Evolutionary conservation across 441 rosid genomes (phyloP), one percentile per base, ranked within the genome.

Genomic region (Brassica hybrid): DNA sequence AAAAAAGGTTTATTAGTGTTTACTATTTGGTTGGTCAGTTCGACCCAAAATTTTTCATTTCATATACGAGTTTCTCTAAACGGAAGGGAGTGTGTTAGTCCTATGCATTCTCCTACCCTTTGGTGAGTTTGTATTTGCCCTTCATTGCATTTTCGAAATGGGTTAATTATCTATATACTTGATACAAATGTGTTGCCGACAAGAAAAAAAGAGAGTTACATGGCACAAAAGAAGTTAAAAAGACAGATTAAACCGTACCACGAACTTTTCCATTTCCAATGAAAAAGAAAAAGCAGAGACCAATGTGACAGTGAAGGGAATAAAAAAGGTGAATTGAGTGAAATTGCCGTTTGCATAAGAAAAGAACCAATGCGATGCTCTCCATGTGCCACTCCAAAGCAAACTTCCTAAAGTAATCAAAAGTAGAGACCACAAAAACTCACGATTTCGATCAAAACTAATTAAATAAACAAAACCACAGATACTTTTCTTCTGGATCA

Each of bases 401-500:
- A 61, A 61, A 57, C 72, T 54, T 75, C 72, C 72, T 52, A 48
- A 52, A 78, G 41, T 27, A 19, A 9, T 18, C 61, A 0, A 18
- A 27, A 60, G 73, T 72, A 68, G 81, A 60, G 64, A 60, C 80
- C 76, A 78, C 77, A 78, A 66, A 77, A 21, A 32, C 80, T 56
- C 76, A 72, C 73, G 68, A 78, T 48, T 45, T 66, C 56, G 52
- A 45, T 78, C 41, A 41, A 30, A 18, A 25, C 11, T 48, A 25
- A 60, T 27, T 6, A 14, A 36, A 45, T 57, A 72, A 11, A 43
- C 6, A 25, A 18, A 48, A 56, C 67, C 6, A 67, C 13, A 65
- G 36, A 69, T 79, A 57, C 75, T 74, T 79, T 79, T 1, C 79
- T 79, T 79, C 75, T 78, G 74, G 74, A 78, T 78, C 81, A 78